Conservation (phyloP, 163 green algal genomes). For the Chlorella variabilis region DNA sequence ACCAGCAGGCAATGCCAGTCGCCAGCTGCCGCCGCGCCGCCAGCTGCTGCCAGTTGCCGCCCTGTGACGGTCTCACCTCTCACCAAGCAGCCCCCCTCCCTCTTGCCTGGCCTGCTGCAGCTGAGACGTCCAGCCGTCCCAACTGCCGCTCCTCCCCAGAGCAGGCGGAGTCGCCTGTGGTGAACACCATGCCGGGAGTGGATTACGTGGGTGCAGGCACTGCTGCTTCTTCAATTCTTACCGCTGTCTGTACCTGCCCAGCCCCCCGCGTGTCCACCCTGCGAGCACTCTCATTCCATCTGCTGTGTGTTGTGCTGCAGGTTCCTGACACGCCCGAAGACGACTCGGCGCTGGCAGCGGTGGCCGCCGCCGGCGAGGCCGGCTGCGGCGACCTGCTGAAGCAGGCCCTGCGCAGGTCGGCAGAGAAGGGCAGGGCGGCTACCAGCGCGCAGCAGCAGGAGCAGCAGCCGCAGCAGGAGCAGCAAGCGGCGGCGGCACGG, state of each 20-base stretch:
- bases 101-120: neutral
- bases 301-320: neutral
- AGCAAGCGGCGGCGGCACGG: neutral
- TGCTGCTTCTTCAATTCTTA: too few relatives aligned
- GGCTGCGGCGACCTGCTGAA: constrained; percentile 7
- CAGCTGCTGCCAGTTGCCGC: neutral
- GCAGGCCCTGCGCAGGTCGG: neutral
- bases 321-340: constrained; percentile 36
- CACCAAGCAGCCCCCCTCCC: too few relatives aligned
- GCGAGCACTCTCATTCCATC: neutral
- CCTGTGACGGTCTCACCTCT: too few relatives aligned
- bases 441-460: neutral
- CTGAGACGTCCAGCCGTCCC: neutral
- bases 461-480: neutral
- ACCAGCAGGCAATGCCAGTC: neutral
- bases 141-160: neutral
- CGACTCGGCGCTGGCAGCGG: neutral
- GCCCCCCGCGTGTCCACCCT: neutral
- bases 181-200: constrained; percentile 14
- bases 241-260: too few relatives aligned
- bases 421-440: neutral
- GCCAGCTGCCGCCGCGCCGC: too few relatives aligned
- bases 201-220: constrained; percentile 16
- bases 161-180: neutral
- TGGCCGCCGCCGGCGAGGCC: neutral